These are phyloP conservation scores for Dictyostelium intermedium DNA, from an alignment of 78 protist genomes.

Conservation along the genomic window DNA sequence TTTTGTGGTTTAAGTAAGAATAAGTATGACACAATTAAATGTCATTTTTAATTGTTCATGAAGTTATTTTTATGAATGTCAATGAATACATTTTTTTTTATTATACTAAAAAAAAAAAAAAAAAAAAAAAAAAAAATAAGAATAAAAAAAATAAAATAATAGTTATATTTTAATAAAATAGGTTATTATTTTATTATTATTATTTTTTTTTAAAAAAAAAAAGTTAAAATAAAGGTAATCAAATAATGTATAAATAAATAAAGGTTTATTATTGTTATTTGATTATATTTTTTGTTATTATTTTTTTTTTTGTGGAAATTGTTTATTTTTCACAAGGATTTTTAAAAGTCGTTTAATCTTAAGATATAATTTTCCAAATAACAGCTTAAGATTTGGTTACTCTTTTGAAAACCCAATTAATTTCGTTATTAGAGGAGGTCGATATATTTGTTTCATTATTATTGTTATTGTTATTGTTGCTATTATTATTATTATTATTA, in stretches of 20 bases:
- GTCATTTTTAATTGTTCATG: too few relatives aligned
- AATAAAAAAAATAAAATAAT: too few relatives aligned
- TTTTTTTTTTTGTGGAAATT: not conserved
- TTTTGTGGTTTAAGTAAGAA: too few relatives aligned
- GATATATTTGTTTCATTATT: not conserved
- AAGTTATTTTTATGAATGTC: too few relatives aligned
- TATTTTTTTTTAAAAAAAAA: not conserved
- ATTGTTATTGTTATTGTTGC: not conserved
- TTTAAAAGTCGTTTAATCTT: not conserved
- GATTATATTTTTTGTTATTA: not conserved
- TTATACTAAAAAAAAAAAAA: not conserved
- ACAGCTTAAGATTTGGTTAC: not conserved
- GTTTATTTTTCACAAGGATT: not conserved
- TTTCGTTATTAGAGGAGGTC: not conserved
- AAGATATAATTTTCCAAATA: not conserved
- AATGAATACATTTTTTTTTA: too few relatives aligned
- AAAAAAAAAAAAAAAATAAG: not conserved
- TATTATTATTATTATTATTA: too few relatives aligned
- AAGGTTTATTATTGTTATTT: not conserved
- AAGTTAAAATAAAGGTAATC: not conserved
- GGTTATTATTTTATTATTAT: too few relatives aligned
- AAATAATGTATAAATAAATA: not conserved
- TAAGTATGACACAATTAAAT: too few relatives aligned
- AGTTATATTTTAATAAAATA: too few relatives aligned
- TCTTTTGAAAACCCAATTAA: slow-evolving; percentile 70